Conservation (phyloP, 257 asterid species). For the Nicotiana otophora region DNA sequence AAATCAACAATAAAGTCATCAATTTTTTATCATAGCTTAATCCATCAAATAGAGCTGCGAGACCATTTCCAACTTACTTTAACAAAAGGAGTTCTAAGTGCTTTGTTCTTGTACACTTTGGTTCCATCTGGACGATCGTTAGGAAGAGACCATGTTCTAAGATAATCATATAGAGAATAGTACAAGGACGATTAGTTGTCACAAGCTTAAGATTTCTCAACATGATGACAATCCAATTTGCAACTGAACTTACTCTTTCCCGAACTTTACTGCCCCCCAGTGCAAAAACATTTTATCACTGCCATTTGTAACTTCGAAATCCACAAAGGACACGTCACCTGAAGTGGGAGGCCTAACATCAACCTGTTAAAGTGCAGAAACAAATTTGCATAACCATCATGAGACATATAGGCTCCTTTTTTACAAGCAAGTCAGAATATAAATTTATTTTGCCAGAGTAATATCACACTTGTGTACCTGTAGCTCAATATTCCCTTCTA, state of each 20-base stretch:
- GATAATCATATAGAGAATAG: slow-evolving; percentile 2
- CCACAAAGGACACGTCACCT: slow-evolving; percentile 44
- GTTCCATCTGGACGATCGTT: slow-evolving; percentile 71
- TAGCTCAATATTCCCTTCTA: slow-evolving; percentile 64
- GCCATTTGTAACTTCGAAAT: slow-evolving; percentile 45
- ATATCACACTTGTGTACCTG: slow-evolving; percentile 48
- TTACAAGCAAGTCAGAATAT: neutral
- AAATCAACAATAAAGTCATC: slow-evolving; percentile 12
- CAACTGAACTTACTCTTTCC: slow-evolving; percentile 45
- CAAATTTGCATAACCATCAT: neutral
- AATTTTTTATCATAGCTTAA: slow-evolving; percentile 7
- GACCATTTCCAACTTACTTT: slow-evolving; percentile 44
- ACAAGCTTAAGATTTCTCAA: neutral
- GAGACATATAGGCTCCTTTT: neutral
- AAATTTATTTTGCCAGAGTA: neutral
- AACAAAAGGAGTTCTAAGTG: slow-evolving; percentile 85
- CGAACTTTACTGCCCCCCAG: slow-evolving; percentile 76
- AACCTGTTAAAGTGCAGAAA: slow-evolving; percentile 52
- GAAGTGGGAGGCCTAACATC: slow-evolving; percentile 56
- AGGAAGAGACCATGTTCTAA: slow-evolving; percentile 86
- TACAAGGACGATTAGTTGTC: neutral
- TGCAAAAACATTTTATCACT: slow-evolving; percentile 63
- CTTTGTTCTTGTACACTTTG: slow-evolving; percentile 59
- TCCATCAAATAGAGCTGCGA: neutral
- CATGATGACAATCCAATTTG: slow-evolving; percentile 11